phyloP scores from a whole-genome alignment of 176 grass and related monocot species.

The Oryza punctata region DNA sequence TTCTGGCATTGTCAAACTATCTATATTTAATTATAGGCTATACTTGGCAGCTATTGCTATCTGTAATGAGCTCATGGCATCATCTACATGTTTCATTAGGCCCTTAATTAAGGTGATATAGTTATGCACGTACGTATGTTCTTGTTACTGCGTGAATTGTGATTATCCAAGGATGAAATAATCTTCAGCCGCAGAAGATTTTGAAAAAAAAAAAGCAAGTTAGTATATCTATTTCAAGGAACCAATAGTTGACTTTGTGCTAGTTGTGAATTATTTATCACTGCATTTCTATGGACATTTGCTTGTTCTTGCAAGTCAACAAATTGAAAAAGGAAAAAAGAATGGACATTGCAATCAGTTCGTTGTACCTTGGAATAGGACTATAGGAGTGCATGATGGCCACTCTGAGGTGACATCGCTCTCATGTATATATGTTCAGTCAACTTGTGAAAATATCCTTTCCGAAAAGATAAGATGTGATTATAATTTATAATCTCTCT shows the following conservation, averaged over 20 bases:
- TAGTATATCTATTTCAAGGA: neutral
- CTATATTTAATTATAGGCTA: neutral
- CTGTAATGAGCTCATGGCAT: neutral
- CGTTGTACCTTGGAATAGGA: neutral
- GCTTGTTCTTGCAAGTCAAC: conserved; percentile 24
- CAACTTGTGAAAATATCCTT: neutral
- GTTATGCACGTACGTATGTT: neutral
- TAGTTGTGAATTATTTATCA: neutral
- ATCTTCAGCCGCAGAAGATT: neutral
- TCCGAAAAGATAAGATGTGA: neutral
- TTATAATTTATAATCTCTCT: neutral
- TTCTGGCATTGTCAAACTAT: neutral
- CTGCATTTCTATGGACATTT: neutral
- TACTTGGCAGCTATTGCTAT: neutral
- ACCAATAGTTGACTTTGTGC: neutral
- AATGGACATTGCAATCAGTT: neutral
- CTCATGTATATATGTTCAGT: neutral
- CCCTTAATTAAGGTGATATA: neutral
- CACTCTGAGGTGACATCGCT: neutral
- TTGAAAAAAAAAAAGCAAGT: neutral
- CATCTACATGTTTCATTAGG: neutral
- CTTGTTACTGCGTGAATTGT: neutral
- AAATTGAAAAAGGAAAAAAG: neutral
- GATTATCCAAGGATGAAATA: neutral
- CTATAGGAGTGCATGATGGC: neutral